Percentiles rank a stretch among this genome's conserved stretches.
Evolutionary conservation across 805 yeast species (phyloP).

Genomic region (Starmerella khaoyaiensis): DNA sequence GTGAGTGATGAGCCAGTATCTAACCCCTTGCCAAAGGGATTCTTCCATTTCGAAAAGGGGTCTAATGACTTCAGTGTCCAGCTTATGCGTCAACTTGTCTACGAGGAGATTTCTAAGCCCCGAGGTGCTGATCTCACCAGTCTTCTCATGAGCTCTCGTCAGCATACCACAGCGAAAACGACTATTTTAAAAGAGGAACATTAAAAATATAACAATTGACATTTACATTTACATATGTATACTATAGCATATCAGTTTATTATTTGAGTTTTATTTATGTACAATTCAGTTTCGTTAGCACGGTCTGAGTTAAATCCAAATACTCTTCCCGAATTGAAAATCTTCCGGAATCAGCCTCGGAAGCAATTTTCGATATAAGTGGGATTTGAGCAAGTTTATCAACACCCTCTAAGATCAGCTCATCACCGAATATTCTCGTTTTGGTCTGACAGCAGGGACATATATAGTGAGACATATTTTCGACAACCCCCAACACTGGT

Average conservation of each 20-base stretch:
- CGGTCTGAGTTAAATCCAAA: constrained; percentile 11
- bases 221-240: neutral
- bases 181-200: neutral
- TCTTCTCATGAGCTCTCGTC: neutral
- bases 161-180: neutral
- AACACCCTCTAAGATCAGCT: constrained; percentile 43
- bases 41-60: constrained; percentile 66
- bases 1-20: constrained; percentile 61
- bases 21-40: constrained; percentile 67
- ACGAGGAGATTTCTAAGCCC: constrained; percentile 49
- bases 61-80: constrained; percentile 44
- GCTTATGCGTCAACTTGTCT: constrained; percentile 66
- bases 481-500: constrained; percentile 65
- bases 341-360: constrained; percentile 48
- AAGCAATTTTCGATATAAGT: constrained; percentile 45
- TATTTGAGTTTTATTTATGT: neutral
- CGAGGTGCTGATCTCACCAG: neutral
- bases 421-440: constrained; percentile 60
- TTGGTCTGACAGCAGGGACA: constrained; percentile 70
- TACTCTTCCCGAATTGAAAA: constrained; percentile 33
- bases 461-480: constrained; percentile 65
- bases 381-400: constrained; percentile 57
- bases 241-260: neutral
- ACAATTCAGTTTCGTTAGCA: neutral
- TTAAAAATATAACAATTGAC: neutral